Percentiles rank a stretch among this genome's conserved stretches.
Evolutionary conservation across 2,329 filamentous ascomycete genomes (phyloP).

Genomic region (Xylaria multiplex): DNA sequence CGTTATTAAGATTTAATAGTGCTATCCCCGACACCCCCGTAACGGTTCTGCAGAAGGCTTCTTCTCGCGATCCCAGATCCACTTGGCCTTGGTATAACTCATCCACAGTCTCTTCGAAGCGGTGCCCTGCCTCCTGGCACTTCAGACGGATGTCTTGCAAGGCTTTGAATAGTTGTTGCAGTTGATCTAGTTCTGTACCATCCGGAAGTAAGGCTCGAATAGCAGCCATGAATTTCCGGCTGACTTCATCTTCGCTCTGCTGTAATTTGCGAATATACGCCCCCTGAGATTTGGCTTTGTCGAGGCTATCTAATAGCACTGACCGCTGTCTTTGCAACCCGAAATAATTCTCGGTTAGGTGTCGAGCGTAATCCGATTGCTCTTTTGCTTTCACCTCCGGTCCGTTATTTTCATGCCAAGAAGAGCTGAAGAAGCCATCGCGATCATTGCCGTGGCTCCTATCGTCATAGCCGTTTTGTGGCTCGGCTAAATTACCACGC

Average conservation of each 20-base stretch:
- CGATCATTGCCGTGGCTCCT: constrained; percentile 19
- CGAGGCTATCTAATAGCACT: constrained; percentile 38
- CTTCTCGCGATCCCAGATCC: constrained; percentile 42
- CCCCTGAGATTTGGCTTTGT: constrained; percentile 39
- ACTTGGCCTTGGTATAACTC: constrained; percentile 42
- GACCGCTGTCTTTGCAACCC: constrained; percentile 38
- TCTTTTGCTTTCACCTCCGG: constrained; percentile 12
- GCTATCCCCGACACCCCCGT: constrained; percentile 32
- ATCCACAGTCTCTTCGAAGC: constrained; percentile 45
- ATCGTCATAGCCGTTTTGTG: constrained; percentile 11
- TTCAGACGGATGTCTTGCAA: constrained; percentile 40
- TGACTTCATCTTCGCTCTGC: constrained; percentile 42
- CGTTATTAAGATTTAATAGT: constrained; percentile 30
- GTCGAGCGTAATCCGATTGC: constrained; percentile 29
- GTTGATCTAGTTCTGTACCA: constrained; percentile 36
- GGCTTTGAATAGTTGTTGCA: constrained; percentile 42
- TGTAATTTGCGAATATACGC: constrained; percentile 40
- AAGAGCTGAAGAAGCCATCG: constrained; percentile 21
- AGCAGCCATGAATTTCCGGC: constrained; percentile 43
- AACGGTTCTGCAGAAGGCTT: constrained; percentile 42
- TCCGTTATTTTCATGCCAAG: constrained; percentile 28
- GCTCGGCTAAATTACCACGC: neutral
- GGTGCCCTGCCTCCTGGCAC: constrained; percentile 44
- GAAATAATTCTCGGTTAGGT: constrained; percentile 38
- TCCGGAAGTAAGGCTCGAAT: constrained; percentile 41